These are phyloP conservation scores for Botrytis squamosa DNA, from an alignment of 2,329 filamentous ascomycete genomes.

Conservation along the genomic window DNA sequence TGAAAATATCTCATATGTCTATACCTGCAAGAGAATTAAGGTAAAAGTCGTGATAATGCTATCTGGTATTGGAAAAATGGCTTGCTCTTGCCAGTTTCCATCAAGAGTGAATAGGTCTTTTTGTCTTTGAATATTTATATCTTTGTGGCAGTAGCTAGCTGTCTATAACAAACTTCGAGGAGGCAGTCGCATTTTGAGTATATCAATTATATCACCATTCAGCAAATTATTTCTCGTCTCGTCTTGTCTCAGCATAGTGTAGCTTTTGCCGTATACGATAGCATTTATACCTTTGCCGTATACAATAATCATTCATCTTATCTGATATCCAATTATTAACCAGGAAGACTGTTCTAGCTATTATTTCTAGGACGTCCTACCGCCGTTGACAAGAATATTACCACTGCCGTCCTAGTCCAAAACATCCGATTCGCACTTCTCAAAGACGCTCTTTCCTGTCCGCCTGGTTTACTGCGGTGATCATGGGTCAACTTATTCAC, in stretches of 20 bases:
- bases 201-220: background rate
- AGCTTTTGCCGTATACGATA: background rate
- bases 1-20: background rate
- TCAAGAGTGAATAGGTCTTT: background rate
- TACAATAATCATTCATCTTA: background rate
- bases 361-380: background rate
- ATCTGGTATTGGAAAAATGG: background rate
- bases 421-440: background rate
- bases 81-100: background rate
- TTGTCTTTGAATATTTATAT: background rate
- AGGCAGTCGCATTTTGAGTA: background rate
- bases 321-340: background rate
- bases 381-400: background rate
- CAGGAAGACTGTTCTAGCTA: background rate
- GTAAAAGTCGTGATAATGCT: background rate
- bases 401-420: background rate
- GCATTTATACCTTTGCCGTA: background rate
- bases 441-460: background rate
- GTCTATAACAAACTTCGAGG: background rate
- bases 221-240: background rate
- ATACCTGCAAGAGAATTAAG: background rate
- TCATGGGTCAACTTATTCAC: background rate
- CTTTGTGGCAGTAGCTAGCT: background rate
- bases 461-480: background rate
- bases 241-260: background rate